Percentiles rank a stretch among this genome's conserved stretches.
These are phyloP conservation scores for Coprinopsis sp. DNA, from an alignment of 768 basidiomycete species.

Conservation along the genomic window DNA sequence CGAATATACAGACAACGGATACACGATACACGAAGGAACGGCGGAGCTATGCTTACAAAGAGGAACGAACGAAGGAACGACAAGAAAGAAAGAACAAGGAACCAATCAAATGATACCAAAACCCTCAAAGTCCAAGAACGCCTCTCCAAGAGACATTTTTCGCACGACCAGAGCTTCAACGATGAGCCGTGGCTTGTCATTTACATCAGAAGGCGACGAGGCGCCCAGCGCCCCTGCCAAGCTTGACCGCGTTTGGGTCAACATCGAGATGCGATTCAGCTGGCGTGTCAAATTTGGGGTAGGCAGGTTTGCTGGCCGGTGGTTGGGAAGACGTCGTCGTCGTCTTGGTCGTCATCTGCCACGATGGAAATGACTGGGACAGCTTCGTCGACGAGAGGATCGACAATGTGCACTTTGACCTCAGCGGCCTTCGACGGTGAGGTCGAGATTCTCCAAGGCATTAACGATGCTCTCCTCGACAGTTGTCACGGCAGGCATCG, in stretches of 20 bases:
- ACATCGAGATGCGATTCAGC: constrained; percentile 26
- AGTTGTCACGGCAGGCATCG: not conserved
- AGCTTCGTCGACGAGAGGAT: constrained; percentile 6
- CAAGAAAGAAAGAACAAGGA: constrained; percentile 7
- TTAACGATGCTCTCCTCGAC: constrained; percentile 23
- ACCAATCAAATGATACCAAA: constrained; percentile 40
- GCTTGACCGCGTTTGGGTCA: constrained; percentile 19
- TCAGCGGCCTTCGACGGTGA: constrained; percentile 16
- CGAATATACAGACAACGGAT: no score
- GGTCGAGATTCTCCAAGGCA: constrained; percentile 28
- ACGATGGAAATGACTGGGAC: constrained; percentile 14
- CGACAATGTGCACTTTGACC: no score
- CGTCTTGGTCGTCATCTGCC: constrained; percentile 18
- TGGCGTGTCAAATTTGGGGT: constrained; percentile 22
- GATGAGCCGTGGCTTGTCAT: constrained; percentile 52
- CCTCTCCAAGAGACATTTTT: constrained; percentile 73
- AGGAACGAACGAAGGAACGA: constrained; percentile 1
- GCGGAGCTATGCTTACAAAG: no score
- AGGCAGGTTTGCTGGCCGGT: constrained; percentile 17
- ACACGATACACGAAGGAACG: no score
- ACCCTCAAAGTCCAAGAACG: constrained; percentile 69
- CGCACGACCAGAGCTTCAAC: constrained; percentile 79
- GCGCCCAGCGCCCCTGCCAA: constrained; percentile 17
- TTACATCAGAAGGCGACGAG: not conserved
- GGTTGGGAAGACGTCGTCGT: constrained; percentile 32